Percentiles rank a stretch among this genome's conserved stretches.
Evolutionary conservation across 345 rosid species (phyloP).

Genomic region (Orychophragmus violaceus): DNA sequence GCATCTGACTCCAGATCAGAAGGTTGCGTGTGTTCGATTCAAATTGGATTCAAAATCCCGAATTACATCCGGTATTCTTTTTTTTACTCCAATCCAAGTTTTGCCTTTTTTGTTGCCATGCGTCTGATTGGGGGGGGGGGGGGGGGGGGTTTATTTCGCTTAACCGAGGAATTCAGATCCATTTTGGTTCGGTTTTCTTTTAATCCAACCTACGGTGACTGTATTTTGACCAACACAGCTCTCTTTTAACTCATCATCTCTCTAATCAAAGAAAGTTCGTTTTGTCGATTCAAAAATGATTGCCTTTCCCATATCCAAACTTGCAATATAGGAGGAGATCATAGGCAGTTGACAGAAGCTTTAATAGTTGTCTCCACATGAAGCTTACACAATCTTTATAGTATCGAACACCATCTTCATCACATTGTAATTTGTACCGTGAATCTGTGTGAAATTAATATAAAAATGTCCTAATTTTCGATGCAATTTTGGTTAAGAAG

Average conservation of each 20-base stretch:
- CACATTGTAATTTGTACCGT: too few relatives aligned
- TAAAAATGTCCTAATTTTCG: neutral
- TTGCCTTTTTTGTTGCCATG: too few relatives aligned
- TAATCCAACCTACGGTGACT: neutral
- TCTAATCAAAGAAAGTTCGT: too few relatives aligned
- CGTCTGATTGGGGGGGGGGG: too few relatives aligned
- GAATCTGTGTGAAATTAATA: neutral
- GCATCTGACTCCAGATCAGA: constrained; percentile 97
- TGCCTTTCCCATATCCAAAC: too few relatives aligned
- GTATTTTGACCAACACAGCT: neutral
- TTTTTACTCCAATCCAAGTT: neutral
- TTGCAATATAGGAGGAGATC: too few relatives aligned
- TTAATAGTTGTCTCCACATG: too few relatives aligned
- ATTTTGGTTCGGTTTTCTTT: neutral
- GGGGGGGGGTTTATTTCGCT: too few relatives aligned
- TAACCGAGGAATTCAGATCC: neutral
- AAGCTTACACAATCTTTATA: too few relatives aligned
- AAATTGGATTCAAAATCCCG: constrained; percentile 67
- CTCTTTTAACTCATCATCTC: neutral
- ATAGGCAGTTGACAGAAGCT: too few relatives aligned
- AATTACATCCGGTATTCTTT: neutral
- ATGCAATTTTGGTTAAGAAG: neutral
- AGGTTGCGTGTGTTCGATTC: constrained; percentile 97
- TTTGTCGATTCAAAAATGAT: too few relatives aligned
- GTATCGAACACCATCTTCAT: too few relatives aligned